These are phyloP conservation scores for Sporothrix schenckii DNA, from an alignment of 2,329 filamentous ascomycete genomes.

Conservation along the genomic window DNA sequence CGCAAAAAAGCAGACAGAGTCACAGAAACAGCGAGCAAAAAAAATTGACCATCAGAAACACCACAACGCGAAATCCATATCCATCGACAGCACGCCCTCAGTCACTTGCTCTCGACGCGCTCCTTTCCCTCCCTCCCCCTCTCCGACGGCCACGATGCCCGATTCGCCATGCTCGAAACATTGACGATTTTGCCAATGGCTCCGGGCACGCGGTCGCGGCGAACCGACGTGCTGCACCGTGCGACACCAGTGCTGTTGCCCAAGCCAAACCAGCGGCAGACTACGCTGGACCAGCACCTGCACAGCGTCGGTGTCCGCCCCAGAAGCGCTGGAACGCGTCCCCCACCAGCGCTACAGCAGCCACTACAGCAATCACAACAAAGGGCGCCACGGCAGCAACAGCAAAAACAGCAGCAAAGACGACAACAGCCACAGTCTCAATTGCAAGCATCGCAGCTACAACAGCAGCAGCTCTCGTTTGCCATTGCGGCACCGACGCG, in stretches of 20 bases:
- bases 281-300: conserved; percentile 33
- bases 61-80: background rate
- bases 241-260: conserved; percentile 34
- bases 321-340: conserved; percentile 23
- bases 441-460: conserved; percentile 14
- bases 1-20: conserved; percentile 10
- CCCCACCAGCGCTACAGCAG: conserved; percentile 26
- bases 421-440: conserved; percentile 15
- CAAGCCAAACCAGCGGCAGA: conserved; percentile 34
- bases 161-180: conserved; percentile 36
- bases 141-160: conserved; percentile 26
- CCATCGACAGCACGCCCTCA: conserved; percentile 4
- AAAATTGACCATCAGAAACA: conserved; percentile 13
- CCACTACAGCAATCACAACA: conserved; percentile 20
- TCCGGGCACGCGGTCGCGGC: conserved; percentile 38
- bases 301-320: conserved; percentile 11
- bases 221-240: conserved; percentile 35
- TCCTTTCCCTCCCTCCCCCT: background rate
- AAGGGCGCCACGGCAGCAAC: conserved; percentile 6
- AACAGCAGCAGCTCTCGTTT: conserved; percentile 29
- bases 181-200: conserved; percentile 36
- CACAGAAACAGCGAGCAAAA: conserved; percentile 23
- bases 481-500: conserved; percentile 31
- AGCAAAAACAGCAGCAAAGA: conserved; percentile 13
- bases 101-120: background rate